Base-by-base conservation (phyloP, 148 eudicot genomes). In the Fallopia convolvulus region DNA sequence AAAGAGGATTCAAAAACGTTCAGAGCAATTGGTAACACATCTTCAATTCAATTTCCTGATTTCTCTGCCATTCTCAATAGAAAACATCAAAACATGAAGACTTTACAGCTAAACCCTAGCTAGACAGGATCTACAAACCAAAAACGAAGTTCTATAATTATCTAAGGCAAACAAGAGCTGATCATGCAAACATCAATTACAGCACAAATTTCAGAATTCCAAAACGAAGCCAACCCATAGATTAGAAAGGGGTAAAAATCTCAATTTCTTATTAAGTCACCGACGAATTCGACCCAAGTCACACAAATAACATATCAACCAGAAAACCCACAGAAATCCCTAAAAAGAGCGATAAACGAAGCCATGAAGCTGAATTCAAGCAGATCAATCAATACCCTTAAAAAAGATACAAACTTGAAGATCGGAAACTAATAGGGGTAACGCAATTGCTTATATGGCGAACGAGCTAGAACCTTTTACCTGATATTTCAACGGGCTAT, bases 281-380 rank as follows among this genome's bases (percentile, higher is more conserved):
- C 61, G 14, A 55, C 5, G n/a, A 20, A 53, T 53, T 53, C 60
- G 60, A 53, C 7, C 8, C 20, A 55, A 55, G 26, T n/a, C 61
- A 55, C 10, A 55, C 23, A n/a, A 4, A 55, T 20, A 55, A 18
- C 61, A 18, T 26, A 55, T 21, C 61, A 4, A 26, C 61, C 23
- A 55, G 26, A 55, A 55, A 61, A 61, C 70, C 70, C 70, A 61
- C 30, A 26, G 70, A 30, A 61, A 23, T 4, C 70, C 70, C 70
- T 1, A 30, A 61, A 61, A 26, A 20, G 18, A 8, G 21, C 21
- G 13, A 58, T n/a, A 20, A n/a, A 18, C 21, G 32, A 58, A 20
- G 30, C n/a, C 56, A 4, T 14, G 56, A 58, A 61, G 70, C 70
- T 30, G 70, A 30, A 61, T 9, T 30, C 39, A 61, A 61, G 36